Percentiles rank a stretch among this genome's conserved stretches.
These are phyloP conservation scores for Asterella californica DNA, from an alignment of 225 moss, liverwort and hornwort genomes.

Conservation along the genomic window DNA sequence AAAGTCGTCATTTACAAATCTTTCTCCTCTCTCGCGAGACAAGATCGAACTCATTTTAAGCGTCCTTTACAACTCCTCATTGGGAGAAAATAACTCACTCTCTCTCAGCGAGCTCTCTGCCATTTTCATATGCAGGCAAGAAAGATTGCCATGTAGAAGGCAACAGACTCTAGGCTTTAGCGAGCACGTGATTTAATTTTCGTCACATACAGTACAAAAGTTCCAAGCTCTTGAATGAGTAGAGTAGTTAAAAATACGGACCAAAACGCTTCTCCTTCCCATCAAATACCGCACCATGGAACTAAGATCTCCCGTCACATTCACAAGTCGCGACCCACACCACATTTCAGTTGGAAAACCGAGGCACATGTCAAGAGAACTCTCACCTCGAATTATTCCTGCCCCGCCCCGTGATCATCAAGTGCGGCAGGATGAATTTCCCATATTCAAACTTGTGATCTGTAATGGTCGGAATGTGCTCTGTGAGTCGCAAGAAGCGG, in stretches of 20 bases:
- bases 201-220: background rate
- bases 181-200: background rate
- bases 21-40: background rate
- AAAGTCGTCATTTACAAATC: background rate
- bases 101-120: background rate
- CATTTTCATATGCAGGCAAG: background rate
- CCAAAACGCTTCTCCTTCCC: background rate
- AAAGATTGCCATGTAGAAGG: background rate
- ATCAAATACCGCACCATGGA: background rate
- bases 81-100: background rate
- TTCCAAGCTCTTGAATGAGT: background rate
- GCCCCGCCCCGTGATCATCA: background rate
- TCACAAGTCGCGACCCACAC: background rate
- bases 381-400: background rate
- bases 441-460: background rate
- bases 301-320: too few species aligned
- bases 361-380: background rate
- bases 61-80: background rate
- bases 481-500: background rate
- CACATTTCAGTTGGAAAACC: background rate
- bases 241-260: background rate
- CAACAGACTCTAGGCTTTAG: background rate
- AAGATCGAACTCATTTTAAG: background rate
- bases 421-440: constrained; percentile 2
- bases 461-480: background rate